Evolutionary conservation across 2,329 filamentous ascomycete species (phyloP).

Genomic region (Calonectria fujianensis): DNA sequence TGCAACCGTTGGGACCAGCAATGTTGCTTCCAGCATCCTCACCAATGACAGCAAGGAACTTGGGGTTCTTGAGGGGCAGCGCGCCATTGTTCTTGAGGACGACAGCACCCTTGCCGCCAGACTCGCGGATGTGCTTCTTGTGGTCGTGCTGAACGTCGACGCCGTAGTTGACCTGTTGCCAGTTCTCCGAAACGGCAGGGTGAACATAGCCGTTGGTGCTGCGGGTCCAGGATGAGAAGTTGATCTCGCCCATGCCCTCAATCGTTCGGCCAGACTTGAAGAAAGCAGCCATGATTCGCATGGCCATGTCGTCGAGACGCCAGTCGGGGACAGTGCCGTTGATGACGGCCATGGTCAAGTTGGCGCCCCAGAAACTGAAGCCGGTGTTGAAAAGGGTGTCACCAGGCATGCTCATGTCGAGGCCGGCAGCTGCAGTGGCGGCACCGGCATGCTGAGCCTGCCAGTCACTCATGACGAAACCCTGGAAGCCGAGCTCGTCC

Average conservation of each 20-base stretch:
- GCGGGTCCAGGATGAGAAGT: constrained; percentile 91
- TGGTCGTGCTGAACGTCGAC: constrained; percentile 90
- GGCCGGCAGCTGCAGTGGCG: constrained; percentile 79
- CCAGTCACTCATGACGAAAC: constrained; percentile 89
- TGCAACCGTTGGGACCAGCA: constrained; percentile 86
- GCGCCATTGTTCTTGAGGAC: constrained; percentile 89
- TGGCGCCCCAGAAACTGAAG: constrained; percentile 86
- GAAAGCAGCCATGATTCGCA: constrained; percentile 84
- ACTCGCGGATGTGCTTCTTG: constrained; percentile 81
- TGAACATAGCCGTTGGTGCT: constrained; percentile 85
- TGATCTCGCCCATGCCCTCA: constrained; percentile 73
- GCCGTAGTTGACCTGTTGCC: constrained; percentile 84
- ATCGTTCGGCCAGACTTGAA: constrained; percentile 79
- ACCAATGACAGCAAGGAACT: constrained; percentile 85
- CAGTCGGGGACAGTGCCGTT: constrained; percentile 93
- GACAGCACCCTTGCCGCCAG: constrained; percentile 88
- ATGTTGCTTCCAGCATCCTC: constrained; percentile 87
- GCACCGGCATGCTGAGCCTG: constrained; percentile 83
- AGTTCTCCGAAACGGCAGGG: constrained; percentile 75
- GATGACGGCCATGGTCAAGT: constrained; percentile 89
- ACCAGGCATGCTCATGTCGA: constrained; percentile 93
- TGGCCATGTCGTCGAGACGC: constrained; percentile 93
- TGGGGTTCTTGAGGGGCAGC: constrained; percentile 87
- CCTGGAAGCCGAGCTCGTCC: constrained; percentile 86
- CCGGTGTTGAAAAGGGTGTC: constrained; percentile 86